Conservation (phyloP, 2,329 filamentous ascomycete species). For the Pestalotiopsis fici region DNA sequence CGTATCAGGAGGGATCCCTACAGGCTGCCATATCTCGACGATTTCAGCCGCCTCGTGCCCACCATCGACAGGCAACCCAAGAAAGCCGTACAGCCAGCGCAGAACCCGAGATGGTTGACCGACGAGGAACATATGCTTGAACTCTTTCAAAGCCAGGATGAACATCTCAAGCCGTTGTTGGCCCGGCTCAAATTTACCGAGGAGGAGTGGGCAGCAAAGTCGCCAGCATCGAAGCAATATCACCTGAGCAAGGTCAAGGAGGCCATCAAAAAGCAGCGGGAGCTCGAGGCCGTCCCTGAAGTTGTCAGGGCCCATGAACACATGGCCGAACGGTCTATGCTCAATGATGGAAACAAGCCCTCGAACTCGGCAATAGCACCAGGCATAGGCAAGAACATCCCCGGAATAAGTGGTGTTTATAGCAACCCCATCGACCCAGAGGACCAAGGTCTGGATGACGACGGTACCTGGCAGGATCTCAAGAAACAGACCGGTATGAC, state of each 20-base stretch:
- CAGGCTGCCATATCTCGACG: conserved; percentile 76
- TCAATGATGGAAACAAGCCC: conserved; percentile 31
- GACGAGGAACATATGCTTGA: conserved; percentile 52
- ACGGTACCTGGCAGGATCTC: conserved; percentile 50
- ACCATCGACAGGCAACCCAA: conserved; percentile 71
- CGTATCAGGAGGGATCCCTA: conserved; percentile 72
- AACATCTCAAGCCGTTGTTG: neutral
- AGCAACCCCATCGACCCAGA: conserved; percentile 48
- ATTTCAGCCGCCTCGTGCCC: conserved; percentile 76
- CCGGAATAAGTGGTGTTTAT: conserved; percentile 54
- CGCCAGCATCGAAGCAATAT: conserved; percentile 1
- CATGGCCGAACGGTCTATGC: conserved; percentile 34
- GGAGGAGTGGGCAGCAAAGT: conserved; percentile 3
- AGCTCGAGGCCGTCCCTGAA: neutral
- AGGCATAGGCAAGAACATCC: conserved; percentile 51
- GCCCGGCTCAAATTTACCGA: neutral
- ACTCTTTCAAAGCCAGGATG: conserved; percentile 18
- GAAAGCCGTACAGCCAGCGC: conserved; percentile 50
- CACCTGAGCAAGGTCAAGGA: neutral
- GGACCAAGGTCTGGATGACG: conserved; percentile 52
- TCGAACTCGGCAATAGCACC: conserved; percentile 47
- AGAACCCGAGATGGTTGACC: conserved; percentile 61
- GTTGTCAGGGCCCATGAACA: conserved; percentile 19
- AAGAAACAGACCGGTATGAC: conserved; percentile 57
- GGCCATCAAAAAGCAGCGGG: neutral